Evolutionary conservation across 805 yeast genomes (phyloP).

Genomic region (Candida ipomoeae): DNA sequence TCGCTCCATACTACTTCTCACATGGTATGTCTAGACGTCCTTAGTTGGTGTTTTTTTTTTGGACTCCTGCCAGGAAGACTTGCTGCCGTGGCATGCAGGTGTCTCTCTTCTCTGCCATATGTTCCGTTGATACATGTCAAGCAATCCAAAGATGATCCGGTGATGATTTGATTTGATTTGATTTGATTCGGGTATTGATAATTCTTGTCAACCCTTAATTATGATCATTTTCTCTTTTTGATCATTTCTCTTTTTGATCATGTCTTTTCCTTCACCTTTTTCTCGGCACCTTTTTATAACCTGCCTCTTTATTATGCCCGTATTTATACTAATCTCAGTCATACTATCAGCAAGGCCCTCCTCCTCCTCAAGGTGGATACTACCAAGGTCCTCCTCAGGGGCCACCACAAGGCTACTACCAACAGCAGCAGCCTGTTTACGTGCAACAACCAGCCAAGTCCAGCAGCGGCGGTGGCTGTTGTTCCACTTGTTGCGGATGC

Average conservation of each 20-base stretch:
- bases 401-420: conserved; percentile 27
- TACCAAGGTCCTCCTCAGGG: conserved; percentile 24
- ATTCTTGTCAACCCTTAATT: too few species aligned
- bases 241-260: neutral
- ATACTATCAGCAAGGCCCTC: conserved; percentile 13
- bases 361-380: conserved; percentile 11
- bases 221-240: neutral
- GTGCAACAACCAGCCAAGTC: conserved; percentile 25
- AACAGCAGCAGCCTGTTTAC: conserved; percentile 33
- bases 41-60: too few species aligned
- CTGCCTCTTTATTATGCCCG: neutral
- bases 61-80: too few species aligned
- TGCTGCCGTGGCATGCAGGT: too few species aligned
- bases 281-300: neutral
- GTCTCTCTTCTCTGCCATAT: too few species aligned
- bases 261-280: too few species aligned
- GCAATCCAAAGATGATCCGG: neutral
- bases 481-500: conserved; percentile 19
- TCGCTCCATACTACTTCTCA: neutral
- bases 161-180: neutral
- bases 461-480: conserved; percentile 24
- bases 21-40: neutral
- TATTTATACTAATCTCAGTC: conserved; percentile 10
- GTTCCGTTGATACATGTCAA: too few species aligned
- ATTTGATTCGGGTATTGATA: neutral